Base-by-base conservation (phyloP, 768 basidiomycete genomes). In the Fomitopsis serialis region DNA sequence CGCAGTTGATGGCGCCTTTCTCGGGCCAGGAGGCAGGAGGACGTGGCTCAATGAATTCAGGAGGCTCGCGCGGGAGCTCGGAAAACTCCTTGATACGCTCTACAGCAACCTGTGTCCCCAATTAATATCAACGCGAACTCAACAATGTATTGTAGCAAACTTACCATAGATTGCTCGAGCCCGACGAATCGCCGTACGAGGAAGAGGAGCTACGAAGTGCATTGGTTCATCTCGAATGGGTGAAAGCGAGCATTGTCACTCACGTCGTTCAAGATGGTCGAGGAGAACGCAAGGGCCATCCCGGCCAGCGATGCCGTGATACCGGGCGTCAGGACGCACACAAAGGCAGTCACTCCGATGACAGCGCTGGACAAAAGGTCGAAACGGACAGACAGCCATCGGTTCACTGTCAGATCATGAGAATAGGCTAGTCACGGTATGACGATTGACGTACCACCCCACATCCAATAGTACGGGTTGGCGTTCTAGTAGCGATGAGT, bases 41-140 rank as follows among this genome's bases (percentile, higher is more conserved):
- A n/a, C 92, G 74, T 3, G 91, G 92, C 54, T 97, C 92, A 42
- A 90, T 66, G 62, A 87, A 90, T 65, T 98, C 94, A 1, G 92
- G 76, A 9, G 85, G 78, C 72, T 98, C 94, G 24, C 78, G 78
- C 40, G 73, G 66, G 25, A 94, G 69, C 58, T 92, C 89, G 3
- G 92, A 87, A 66, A 88, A 95, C 70, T 96, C 94, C 65, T 93
- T 93, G 66, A 96, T 81, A 48, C 94, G 86, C 67, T 95, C 92
- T 34, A 92, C 71, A 29, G 89, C 85, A 58, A 92, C 87, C 87
- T 89, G 36, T 15, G 51, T 36, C 53, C 57, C 23, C 58, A 50
- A 19, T 9, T 46, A 36, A 36, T 45, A 42, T n/a, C 32, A 48
- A n/a, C 24, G 9, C 2, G 3, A 34, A 42, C 22, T 27, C 7